A percentile compares a stretch with the other conserved stretches of the same genome.
Evolutionary conservation across 2,329 filamentous ascomycete genomes (phyloP).

Genomic region (Talaromyces sp.): DNA sequence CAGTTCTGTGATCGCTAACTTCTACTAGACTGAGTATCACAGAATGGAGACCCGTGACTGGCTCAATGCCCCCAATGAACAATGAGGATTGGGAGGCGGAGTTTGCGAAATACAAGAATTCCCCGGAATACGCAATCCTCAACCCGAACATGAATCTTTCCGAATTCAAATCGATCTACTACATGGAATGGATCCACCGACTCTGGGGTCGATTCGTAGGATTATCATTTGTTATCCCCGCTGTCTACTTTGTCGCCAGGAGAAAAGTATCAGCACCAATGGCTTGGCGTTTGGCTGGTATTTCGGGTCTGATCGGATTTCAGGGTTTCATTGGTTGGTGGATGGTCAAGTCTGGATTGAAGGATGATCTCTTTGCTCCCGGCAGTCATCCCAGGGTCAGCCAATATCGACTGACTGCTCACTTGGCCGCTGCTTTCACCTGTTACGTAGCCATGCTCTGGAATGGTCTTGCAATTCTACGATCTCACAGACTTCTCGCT

Average conservation of each 20-base stretch:
- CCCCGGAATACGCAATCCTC: conserved; percentile 85
- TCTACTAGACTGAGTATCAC: conserved; percentile 79
- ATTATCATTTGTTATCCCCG: conserved; percentile 80
- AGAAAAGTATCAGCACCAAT: conserved; percentile 73
- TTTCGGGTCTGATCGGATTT: conserved; percentile 84
- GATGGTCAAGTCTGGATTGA: conserved; percentile 97
- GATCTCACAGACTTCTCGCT: conserved; percentile 65
- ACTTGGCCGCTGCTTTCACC: conserved; percentile 83
- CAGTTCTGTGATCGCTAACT: not conserved
- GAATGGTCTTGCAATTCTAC: conserved; percentile 78
- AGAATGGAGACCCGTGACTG: conserved; percentile 96
- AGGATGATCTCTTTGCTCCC: conserved; percentile 89
- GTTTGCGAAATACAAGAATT: conserved; percentile 85
- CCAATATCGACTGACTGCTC: conserved; percentile 86
- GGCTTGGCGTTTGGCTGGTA: conserved; percentile 71
- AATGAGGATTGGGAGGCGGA: conserved; percentile 82
- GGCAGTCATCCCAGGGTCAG: conserved; percentile 87
- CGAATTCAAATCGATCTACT: conserved; percentile 99
- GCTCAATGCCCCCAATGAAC: conserved; percentile 76
- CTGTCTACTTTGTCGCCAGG: conserved; percentile 78
- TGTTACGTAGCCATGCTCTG: conserved; percentile 95
- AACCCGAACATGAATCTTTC: conserved; percentile 89
- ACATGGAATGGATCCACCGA: conserved; percentile 97
- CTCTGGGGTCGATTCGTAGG: conserved; percentile 92
- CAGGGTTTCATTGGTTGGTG: conserved; percentile 97